Base-by-base conservation (phyloP, 148 eudicot genomes). In the Diospyros lotus region DNA sequence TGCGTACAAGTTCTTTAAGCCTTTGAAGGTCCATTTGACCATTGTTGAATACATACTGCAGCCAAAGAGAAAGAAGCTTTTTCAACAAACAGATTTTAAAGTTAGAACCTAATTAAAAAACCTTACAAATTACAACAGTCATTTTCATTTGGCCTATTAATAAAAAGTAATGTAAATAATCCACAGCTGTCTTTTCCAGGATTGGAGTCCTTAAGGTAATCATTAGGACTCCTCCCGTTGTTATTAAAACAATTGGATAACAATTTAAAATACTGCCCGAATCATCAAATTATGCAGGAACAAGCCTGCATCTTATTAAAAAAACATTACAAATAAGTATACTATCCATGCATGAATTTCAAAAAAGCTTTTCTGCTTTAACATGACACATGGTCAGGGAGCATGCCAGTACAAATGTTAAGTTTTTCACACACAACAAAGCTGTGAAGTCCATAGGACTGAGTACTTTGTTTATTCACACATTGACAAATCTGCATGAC, bases 41-140 rank as follows among this genome's bases (percentile, higher is more conserved):
- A 83, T 92, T 82, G 74, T 77, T 92, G 85, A 95, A 95, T 75
- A 95, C 99, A 81, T 88, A 93, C 99, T 95, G 87, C 87, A 86
- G 76, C 71, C 64, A 77, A 59, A 75, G 50, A 48, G 54, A 65
- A 42, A 62, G 64, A 14, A 74, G 75, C 1, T 63, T 55, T 66
- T 17, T n/a, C 6, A 41, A 45, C 11, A 46, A 55, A 58, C 54
- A 64, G 48, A 72, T 51, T 73, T 45, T 53, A 66, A 56, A n/a
- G 61, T 42, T 14, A 41, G 46, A 42, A 17, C 72, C 61, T 8
- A 62, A 65, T 13, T 56, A 62, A 1, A 18, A 15, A 11, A 38
- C 59, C 43, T 13, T 41, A 17, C 58, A 50, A 62, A 73, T 13
- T 39, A 62, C 56, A 68, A 68, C 3, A 68, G 1, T 38, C 10